Base-by-base conservation (phyloP, 1,284 basidiomycete genomes). In the Rhodofomes roseus region DNA sequence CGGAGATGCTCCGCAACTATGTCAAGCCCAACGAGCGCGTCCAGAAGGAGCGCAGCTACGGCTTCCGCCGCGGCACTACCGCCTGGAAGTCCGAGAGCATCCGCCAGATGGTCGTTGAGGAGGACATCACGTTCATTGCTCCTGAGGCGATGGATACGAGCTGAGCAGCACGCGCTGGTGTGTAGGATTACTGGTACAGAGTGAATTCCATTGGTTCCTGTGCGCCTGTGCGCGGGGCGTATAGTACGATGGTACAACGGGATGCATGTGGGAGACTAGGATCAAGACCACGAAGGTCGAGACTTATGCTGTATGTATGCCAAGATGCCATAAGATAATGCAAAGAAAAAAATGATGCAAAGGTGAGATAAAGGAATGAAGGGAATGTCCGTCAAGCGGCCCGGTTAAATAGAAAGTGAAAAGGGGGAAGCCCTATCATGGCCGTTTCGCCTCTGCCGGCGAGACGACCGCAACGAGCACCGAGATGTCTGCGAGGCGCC, bases 1-100 rank as follows among this genome's bases (percentile, higher is more conserved):
- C 93, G 0, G 92, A 95, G 74, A 95, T 90, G 88, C 77, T 97
- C 64, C 83, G 97, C 68, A 94, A 97, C 78, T 88, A 92, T 74
- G 84, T 91, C 76, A 95, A 82, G 79, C 96, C 93, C n/a, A 97
- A 97, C 74, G 86, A 93, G 70, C 85, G 95, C 14, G 87, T 83
- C 12, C 75, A 83, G 72, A 97, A 97, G 74, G 93, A 96, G 73
- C 82, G 87, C 60, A 83, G 82, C 61, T 96, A 96, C 77, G 85
- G 82, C 54, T 97, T 96, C 83, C 81, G 88, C 62, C 77, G 87
- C 50, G 95, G 95, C 2, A 93, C 95, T 31, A 97, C 95, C 0
- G 92, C 90, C 11, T 93, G 88, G 85, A 92, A 90, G 73, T 88
- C 82, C 65, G 92, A 96, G 77, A 82, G 78, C 41, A 80, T 97